A percentile compares a stretch with the other conserved stretches of the same genome.
phyloP scores from a whole-genome alignment of 2,329 filamentous ascomycete genomes.

The Colletotrichum limetticola region DNA sequence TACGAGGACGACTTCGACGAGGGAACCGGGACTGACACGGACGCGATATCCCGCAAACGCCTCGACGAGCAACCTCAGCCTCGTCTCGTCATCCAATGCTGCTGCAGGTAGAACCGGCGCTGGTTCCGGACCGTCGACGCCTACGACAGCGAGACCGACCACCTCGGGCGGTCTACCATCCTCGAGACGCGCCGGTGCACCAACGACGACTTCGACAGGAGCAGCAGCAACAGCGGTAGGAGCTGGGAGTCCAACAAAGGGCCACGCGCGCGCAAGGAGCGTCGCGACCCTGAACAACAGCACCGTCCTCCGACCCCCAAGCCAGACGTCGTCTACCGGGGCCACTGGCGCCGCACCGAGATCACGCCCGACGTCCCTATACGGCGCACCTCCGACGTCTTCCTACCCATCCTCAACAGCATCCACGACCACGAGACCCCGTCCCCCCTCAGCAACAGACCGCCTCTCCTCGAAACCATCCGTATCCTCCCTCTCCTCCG shows the following conservation, averaged over 20 bases:
- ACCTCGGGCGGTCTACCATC: slow-evolving; percentile 42
- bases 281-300: slow-evolving; percentile 49
- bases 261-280: slow-evolving; percentile 54
- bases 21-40: neutral
- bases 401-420: neutral
- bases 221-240: slow-evolving; percentile 3
- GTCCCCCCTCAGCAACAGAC: slow-evolving; percentile 12
- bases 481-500: slow-evolving; percentile 4
- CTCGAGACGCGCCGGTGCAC: neutral
- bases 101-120: slow-evolving; percentile 27
- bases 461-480: slow-evolving; percentile 10
- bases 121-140: slow-evolving; percentile 19
- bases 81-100: slow-evolving; percentile 28
- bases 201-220: slow-evolving; percentile 25
- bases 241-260: slow-evolving; percentile 32
- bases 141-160: slow-evolving; percentile 38
- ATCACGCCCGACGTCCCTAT: slow-evolving; percentile 21
- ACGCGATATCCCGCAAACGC: slow-evolving; percentile 35
- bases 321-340: slow-evolving; percentile 41
- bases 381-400: slow-evolving; percentile 15
- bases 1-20: slow-evolving; percentile 17
- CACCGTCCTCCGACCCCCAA: slow-evolving; percentile 52
- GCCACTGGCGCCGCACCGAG: slow-evolving; percentile 29
- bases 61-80: slow-evolving; percentile 38
- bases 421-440: neutral